A percentile compares a stretch with the other conserved stretches of the same genome.
These are phyloP conservation scores for Rhynchosporium graminicola DNA, from an alignment of 2,329 filamentous ascomycete species.

Conservation along the genomic window DNA sequence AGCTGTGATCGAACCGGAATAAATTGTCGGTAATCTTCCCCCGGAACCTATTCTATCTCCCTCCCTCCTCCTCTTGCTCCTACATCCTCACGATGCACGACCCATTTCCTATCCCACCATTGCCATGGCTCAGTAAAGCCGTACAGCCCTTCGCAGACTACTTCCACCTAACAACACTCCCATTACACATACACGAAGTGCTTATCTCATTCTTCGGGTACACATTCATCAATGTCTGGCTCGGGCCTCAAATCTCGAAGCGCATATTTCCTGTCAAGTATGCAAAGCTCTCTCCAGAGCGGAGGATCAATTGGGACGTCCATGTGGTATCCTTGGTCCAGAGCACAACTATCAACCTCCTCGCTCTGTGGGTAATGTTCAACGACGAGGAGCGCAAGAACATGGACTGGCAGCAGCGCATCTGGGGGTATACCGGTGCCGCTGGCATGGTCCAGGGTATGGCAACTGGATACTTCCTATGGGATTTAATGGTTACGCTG, in stretches of 20 bases:
- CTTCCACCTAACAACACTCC: slow-evolving; percentile 64
- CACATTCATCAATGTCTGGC: slow-evolving; percentile 62
- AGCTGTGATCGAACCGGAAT: slow-evolving; percentile 3
- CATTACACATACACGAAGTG: slow-evolving; percentile 77
- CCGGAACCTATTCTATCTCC: not conserved
- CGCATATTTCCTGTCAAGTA: slow-evolving; percentile 65
- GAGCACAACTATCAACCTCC: slow-evolving; percentile 67
- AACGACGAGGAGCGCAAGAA: slow-evolving; percentile 65
- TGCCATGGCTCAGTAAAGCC: slow-evolving; percentile 53
- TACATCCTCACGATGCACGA: slow-evolving; percentile 61
- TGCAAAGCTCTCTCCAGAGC: slow-evolving; percentile 60
- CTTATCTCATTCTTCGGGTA: slow-evolving; percentile 67
- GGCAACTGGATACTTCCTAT: slow-evolving; percentile 80
- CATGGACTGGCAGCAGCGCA: slow-evolving; percentile 67
- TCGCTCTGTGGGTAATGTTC: slow-evolving; percentile 75
- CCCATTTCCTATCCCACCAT: slow-evolving; percentile 62
- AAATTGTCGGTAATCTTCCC: not conserved
- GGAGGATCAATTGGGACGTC: slow-evolving; percentile 77
- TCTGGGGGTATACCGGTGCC: slow-evolving; percentile 77
- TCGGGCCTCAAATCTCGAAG: slow-evolving; percentile 68
- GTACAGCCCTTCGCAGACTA: slow-evolving; percentile 65
- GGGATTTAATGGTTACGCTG: slow-evolving; percentile 73
- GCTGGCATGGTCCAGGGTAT: slow-evolving; percentile 74
- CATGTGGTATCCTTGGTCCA: slow-evolving; percentile 85
- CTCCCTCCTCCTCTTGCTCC: slow-evolving; percentile 1